Conservation (phyloP, 2,329 filamentous ascomycete genomes). For the Ophiosphaerella herpotricha region DNA sequence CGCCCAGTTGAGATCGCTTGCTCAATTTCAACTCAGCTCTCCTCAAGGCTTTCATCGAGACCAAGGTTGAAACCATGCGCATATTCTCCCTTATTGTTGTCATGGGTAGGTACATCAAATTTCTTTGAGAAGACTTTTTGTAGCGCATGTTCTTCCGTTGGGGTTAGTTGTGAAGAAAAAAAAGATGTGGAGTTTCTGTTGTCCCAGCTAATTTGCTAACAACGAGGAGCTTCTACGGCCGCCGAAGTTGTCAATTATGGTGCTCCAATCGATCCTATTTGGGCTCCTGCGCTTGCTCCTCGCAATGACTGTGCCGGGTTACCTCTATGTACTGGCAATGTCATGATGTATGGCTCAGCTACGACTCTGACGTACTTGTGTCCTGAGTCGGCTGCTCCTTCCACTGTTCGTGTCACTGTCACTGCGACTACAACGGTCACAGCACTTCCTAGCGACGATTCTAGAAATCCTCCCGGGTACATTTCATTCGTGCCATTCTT, state of each 20-base stretch:
- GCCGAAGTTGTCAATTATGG: slow-evolving; percentile 10
- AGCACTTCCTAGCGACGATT: not conserved
- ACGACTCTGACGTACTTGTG: slow-evolving; percentile 31
- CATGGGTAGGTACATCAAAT: slow-evolving; percentile 11
- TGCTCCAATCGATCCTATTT: slow-evolving; percentile 5
- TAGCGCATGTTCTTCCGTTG: not conserved
- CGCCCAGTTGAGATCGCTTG: no score
- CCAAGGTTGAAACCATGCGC: slow-evolving; percentile 1
- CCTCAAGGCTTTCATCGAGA: no score
- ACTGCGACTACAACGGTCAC: slow-evolving; percentile 24
- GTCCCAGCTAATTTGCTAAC: not conserved
- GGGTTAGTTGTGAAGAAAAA: no score
- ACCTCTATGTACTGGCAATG: slow-evolving; percentile 28
- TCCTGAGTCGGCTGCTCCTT: slow-evolving; percentile 9
- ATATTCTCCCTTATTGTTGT: slow-evolving; percentile 12
- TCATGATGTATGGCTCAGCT: slow-evolving; percentile 16
- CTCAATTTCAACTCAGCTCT: no score
- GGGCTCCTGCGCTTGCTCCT: slow-evolving; percentile 6
- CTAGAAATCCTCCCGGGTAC: slow-evolving; percentile 2
- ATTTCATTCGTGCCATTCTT: not conserved
- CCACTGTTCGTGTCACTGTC: slow-evolving; percentile 21
- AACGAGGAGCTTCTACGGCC: slow-evolving; percentile 11
- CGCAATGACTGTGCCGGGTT: slow-evolving; percentile 16
- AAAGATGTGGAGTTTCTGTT: no score
- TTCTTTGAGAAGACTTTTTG: not conserved